A percentile compares a stretch with the other conserved stretches of the same genome.
Conservation (phyloP, 78 protist genomes). For the Dictyostelium discoideum region dicty_2.7 NC_007091.3:1067501-1068000, state of each 20-base stretch:
- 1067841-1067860: slow-evolving; percentile 5
- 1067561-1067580: slow-evolving; percentile 4
- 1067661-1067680: not conserved
- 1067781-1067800: slow-evolving; percentile 43
- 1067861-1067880: slow-evolving; percentile 40
- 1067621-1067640: not conserved
- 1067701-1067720: not conserved
- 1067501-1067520: too few relatives aligned
- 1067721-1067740: not conserved
- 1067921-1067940: too few relatives aligned
- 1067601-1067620: slow-evolving; percentile 52
- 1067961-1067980: too few relatives aligned
- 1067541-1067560: not conserved
- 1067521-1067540: too few relatives aligned
- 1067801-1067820: slow-evolving; percentile 24
- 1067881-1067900: slow-evolving; percentile 34
- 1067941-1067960: too few relatives aligned
- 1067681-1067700: not conserved
- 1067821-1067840: slow-evolving; percentile 63
- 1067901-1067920: slow-evolving; percentile 46
- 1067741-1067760: not conserved
- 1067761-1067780: slow-evolving; percentile 13
- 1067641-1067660: not conserved
- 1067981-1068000: too few relatives aligned
- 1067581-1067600: slow-evolving; percentile 19